These are phyloP conservation scores for Pythium rhizo-oryzae DNA, from an alignment of 352 stramenopile genomes.

Conservation along the genomic window DNA sequence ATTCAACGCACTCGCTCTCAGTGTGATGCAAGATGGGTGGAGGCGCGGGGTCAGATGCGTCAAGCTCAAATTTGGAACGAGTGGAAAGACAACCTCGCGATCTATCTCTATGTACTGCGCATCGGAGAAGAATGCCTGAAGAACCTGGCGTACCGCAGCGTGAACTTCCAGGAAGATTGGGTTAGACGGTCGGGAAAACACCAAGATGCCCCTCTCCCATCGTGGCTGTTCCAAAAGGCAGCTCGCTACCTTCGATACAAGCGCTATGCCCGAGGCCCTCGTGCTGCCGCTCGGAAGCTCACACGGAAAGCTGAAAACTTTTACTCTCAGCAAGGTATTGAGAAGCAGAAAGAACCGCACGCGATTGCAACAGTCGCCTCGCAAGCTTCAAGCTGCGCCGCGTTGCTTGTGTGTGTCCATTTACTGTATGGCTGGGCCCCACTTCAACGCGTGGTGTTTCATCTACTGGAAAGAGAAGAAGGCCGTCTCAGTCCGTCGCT, in stretches of 20 bases:
- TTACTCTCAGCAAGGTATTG: constrained; percentile 74
- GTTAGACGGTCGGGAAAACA: constrained; percentile 50
- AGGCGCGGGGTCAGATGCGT: constrained; percentile 55
- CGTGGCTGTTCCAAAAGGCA: constrained; percentile 77
- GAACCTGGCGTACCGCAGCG: constrained; percentile 71
- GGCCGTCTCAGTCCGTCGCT: constrained; percentile 37
- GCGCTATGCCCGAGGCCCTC: constrained; percentile 73
- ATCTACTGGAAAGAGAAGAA: constrained; percentile 47
- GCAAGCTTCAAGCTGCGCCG: constrained; percentile 76
- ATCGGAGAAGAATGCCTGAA: constrained; percentile 87
- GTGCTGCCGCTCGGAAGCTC: constrained; percentile 53
- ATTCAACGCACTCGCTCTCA: constrained; percentile 72
- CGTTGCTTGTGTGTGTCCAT: constrained; percentile 77
- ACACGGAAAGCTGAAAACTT: constrained; percentile 75
- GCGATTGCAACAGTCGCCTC: constrained; percentile 75
- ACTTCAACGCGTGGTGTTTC: constrained; percentile 67
- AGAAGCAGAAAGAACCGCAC: constrained; percentile 58
- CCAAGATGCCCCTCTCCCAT: constrained; percentile 36
- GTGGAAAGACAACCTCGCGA: constrained; percentile 71
- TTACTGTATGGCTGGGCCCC: constrained; percentile 77
- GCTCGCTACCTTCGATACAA: constrained; percentile 87
- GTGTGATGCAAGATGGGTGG: constrained; percentile 68
- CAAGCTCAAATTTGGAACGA: constrained; percentile 68
- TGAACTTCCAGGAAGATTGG: constrained; percentile 81
- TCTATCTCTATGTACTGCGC: constrained; percentile 84